Evolutionary conservation across 257 asterid genomes (phyloP), one percentile per base, ranked within the genome.

Genomic region (Petunia secreta): DNA sequence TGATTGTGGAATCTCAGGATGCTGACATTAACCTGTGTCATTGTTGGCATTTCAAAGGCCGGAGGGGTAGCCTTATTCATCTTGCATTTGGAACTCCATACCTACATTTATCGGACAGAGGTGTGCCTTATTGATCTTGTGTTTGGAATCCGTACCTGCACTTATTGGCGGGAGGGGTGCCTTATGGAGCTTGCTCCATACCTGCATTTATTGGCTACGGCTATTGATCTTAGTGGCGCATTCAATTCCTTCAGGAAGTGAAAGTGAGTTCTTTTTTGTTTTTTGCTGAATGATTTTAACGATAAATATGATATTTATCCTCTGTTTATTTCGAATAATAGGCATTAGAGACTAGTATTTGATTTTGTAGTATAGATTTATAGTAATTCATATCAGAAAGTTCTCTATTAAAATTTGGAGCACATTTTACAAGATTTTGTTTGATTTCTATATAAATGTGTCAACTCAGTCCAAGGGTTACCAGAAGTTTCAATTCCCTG

Each of bases 361-460:
- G 34, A 71, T 68, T 40, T 68, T 68, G 41, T 37, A 44, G 16
- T 68, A 41, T 7, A 44, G 41, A 4, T 58, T 4, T 44, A 25
- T 25, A 25, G 25, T 1, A 69, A 16, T 58, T 43, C 58, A 1
- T 16, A 68, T 69, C 3, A 2, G 4, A 37, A 2, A 9, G 77
- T 69, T 48, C 25, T 10, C 59, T 34, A 46, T 25, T 0, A 9
- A 8, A 43, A 67, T 46, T 48, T 5, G 0, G 11, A 69, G 5
- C 48, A 46, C 77, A 46, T 48, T 69, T 58, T 69, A 10, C 59
- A 69, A 69, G 11, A 69, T 69, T 69, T 25, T 46, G 77, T 0
- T 46, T 54, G 36, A 8, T 46, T 46, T 39, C 59, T 10, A 48
- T 69, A 13, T 5, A 10, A 69, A 9, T 14, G 10, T 52, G 59